These are phyloP conservation scores for Hymenoscyphus fraxineus DNA, from an alignment of 2,329 filamentous ascomycete species.

Conservation along the genomic window DNA sequence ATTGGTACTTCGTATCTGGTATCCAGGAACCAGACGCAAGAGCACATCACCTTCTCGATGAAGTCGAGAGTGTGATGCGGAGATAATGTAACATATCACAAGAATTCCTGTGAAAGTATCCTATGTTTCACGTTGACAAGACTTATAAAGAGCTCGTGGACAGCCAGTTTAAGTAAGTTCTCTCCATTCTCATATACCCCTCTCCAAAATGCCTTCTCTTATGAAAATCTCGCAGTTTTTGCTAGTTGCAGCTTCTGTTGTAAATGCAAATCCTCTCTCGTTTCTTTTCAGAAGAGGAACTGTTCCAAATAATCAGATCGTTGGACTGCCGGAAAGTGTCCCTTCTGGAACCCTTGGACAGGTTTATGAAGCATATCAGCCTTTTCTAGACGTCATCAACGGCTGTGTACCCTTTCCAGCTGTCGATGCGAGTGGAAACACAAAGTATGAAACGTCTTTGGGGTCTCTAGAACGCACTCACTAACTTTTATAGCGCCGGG, in stretches of 20 bases:
- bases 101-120: neutral
- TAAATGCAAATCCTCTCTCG: neutral
- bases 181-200: neutral
- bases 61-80: neutral
- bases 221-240: neutral
- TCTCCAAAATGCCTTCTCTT: neutral
- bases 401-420: conserved; percentile 62
- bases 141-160: neutral
- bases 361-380: conserved; percentile 54
- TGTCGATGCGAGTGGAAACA: conserved; percentile 42
- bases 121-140: neutral
- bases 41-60: neutral
- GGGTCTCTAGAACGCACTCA: neutral
- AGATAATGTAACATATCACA: neutral
- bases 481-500: conserved; percentile 25
- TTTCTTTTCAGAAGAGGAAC: conserved; percentile 7
- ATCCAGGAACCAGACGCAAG: neutral
- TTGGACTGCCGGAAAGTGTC: conserved; percentile 51
- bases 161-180: neutral
- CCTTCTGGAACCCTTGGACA: conserved; percentile 44
- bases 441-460: neutral
- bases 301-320: conserved; percentile 42
- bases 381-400: conserved; percentile 50
- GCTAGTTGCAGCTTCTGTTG: neutral
- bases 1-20: neutral